These are phyloP conservation scores for Lentinula novae-zelandiae DNA, from an alignment of 1,284 basidiomycete genomes.

Conservation along the genomic window DNA sequence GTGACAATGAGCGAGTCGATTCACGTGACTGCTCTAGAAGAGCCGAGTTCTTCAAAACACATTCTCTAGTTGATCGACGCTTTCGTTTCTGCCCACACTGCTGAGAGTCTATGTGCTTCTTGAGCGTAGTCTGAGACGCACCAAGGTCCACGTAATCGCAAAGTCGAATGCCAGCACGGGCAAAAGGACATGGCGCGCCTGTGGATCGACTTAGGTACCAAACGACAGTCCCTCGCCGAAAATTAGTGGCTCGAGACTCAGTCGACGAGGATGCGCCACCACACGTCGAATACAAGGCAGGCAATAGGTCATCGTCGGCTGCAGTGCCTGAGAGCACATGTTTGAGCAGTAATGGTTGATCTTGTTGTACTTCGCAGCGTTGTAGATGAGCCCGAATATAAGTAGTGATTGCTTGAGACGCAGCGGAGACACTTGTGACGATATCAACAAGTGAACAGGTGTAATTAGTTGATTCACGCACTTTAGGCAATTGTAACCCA, in stretches of 20 bases:
- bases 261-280: constrained; percentile 57
- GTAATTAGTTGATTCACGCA: constrained; percentile 32
- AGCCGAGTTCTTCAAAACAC: constrained; percentile 10
- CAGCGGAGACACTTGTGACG: constrained; percentile 54
- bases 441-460: constrained; percentile 17
- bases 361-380: constrained; percentile 66
- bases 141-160: constrained; percentile 51
- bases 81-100: constrained; percentile 71
- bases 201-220: constrained; percentile 75
- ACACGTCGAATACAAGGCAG: constrained; percentile 62
- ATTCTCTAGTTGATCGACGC: constrained; percentile 32
- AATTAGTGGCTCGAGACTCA: constrained; percentile 55
- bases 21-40: constrained; percentile 21
- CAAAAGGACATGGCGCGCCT: constrained; percentile 70
- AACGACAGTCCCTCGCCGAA: constrained; percentile 70
- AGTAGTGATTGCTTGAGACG: constrained; percentile 74
- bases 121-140: neutral
- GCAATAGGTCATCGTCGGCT: constrained; percentile 67
- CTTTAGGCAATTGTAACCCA: constrained; percentile 72
- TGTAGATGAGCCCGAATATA: constrained; percentile 69
- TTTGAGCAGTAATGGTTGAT: constrained; percentile 69
- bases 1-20: constrained; percentile 23
- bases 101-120: constrained; percentile 15
- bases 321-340: constrained; percentile 67
- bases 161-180: constrained; percentile 63